A percentile compares a stretch with the other conserved stretches of the same genome.
Evolutionary conservation across 2,329 filamentous ascomycete species (phyloP).

Genomic region (Xylaria sp.): DNA sequence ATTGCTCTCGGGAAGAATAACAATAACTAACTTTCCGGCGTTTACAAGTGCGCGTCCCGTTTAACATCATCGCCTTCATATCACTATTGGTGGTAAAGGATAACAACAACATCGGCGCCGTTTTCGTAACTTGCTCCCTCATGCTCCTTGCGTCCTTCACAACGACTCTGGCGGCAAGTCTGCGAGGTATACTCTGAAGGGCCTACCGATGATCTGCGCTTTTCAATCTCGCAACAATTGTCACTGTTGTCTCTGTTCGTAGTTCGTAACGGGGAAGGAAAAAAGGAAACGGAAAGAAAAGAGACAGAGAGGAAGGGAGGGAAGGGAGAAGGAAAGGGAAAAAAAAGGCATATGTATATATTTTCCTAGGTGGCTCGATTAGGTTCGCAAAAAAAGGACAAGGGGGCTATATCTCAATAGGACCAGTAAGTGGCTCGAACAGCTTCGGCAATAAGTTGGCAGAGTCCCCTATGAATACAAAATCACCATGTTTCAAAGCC

Average conservation of each 20-base stretch:
- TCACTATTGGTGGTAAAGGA: slow-evolving; percentile 53
- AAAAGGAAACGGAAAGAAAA: too few species aligned
- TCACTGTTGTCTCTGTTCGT: neutral
- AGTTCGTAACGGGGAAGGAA: neutral
- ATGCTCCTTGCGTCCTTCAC: slow-evolving; percentile 38
- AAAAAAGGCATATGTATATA: too few species aligned
- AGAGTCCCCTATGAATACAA: slow-evolving; percentile 59
- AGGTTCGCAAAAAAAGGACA: neutral
- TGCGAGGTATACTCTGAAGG: slow-evolving; percentile 36
- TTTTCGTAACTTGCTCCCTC: slow-evolving; percentile 38
- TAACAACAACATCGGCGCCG: slow-evolving; percentile 29
- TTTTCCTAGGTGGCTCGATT: neutral
- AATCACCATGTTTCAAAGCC: slow-evolving; percentile 51
- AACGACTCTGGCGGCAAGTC: slow-evolving; percentile 34
- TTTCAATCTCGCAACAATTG: neutral
- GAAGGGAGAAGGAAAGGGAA: too few species aligned
- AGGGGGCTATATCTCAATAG: slow-evolving; percentile 1
- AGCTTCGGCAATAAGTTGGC: slow-evolving; percentile 54
- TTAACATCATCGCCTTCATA: slow-evolving; percentile 49
- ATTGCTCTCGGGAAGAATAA: too few species aligned
- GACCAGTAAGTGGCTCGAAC: slow-evolving; percentile 30
- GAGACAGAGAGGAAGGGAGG: too few species aligned
- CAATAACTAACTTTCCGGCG: neutral
- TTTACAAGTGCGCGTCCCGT: slow-evolving; percentile 55
- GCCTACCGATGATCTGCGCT: neutral